phyloP scores from a whole-genome alignment of 257 asterid species.

The Gentiana straminea region DNA sequence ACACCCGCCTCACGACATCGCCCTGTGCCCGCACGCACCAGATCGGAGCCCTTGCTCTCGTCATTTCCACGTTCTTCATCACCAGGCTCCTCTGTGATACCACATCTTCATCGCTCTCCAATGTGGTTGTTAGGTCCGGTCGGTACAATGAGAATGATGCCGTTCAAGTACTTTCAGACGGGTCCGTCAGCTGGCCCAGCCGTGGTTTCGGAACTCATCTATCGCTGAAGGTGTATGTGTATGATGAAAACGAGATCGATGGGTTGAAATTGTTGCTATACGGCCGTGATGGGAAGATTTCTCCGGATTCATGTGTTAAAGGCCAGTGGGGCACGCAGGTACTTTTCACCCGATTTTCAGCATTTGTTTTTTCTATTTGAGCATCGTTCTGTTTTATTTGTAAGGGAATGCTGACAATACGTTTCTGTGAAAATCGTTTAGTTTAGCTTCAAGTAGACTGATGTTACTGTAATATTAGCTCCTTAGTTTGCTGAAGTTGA shows the following conservation, averaged over 20 bases:
- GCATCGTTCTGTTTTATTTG: too few species aligned
- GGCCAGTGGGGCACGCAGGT: slow-evolving; percentile 99
- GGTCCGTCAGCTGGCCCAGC: slow-evolving; percentile 30
- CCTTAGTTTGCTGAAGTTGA: too few species aligned
- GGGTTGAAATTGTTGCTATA: slow-evolving; percentile 55
- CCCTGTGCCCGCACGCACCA: slow-evolving; percentile 66
- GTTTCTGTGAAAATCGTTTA: too few species aligned
- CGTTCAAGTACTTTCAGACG: slow-evolving; percentile 15
- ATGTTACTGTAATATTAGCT: too few species aligned
- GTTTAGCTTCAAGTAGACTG: too few species aligned
- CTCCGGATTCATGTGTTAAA: slow-evolving; percentile 62
- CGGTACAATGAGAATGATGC: neutral
- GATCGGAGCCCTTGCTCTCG: slow-evolving; percentile 68
- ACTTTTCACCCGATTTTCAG: neutral
- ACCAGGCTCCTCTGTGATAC: slow-evolving; percentile 49
- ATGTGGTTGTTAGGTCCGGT: slow-evolving; percentile 6
- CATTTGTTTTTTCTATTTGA: too few species aligned
- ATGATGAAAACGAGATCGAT: slow-evolving; percentile 69
- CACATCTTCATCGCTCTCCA: slow-evolving; percentile 5
- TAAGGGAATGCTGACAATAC: too few species aligned
- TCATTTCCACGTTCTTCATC: slow-evolving; percentile 65
- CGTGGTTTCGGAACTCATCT: slow-evolving; percentile 39
- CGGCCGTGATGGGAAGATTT: slow-evolving; percentile 74
- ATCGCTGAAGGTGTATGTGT: slow-evolving; percentile 72
- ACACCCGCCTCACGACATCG: slow-evolving; percentile 20